These are phyloP conservation scores for Coemansia sp. DNA, from an alignment of 192 early-diverging fungal species.

Conservation along the genomic window DNA sequence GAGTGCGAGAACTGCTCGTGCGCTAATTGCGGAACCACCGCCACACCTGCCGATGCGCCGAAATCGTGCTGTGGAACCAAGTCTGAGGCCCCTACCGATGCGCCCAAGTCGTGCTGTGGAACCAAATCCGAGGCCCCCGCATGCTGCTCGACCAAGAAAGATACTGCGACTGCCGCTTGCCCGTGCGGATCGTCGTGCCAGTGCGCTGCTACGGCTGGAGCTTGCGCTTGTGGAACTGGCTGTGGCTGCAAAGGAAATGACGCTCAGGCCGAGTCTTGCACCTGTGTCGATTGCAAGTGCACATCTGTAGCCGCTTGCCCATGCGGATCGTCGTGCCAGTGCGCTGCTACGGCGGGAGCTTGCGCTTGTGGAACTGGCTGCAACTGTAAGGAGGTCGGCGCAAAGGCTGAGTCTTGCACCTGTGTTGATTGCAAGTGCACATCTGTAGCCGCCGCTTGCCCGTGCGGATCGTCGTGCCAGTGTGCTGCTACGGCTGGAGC, in stretches of 20 bases:
- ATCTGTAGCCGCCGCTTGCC: neutral
- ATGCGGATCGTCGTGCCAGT: slow-evolving; percentile 23
- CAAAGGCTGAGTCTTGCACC: slow-evolving; percentile 15
- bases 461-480: slow-evolving; percentile 22
- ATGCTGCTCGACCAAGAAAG: slow-evolving; percentile 19
- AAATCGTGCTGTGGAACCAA: slow-evolving; percentile 18
- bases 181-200: slow-evolving; percentile 22
- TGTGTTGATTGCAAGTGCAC: slow-evolving; percentile 31
- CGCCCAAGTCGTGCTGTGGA: slow-evolving; percentile 15
- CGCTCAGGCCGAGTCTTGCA: slow-evolving; percentile 18
- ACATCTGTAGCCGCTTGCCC: slow-evolving; percentile 3
- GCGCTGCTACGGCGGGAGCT: neutral
- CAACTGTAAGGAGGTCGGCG: slow-evolving; percentile 21
- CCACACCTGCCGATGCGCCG: neutral
- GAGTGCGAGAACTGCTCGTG: slow-evolving; percentile 28
- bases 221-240: slow-evolving; percentile 13
- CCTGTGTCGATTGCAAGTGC: slow-evolving; percentile 30
- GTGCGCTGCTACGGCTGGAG: slow-evolving; percentile 4
- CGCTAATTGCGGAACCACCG: neutral
- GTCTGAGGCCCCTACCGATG: slow-evolving; percentile 2
- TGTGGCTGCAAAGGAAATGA: slow-evolving; percentile 22
- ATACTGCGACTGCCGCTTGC: slow-evolving; percentile 4
- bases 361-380: slow-evolving; percentile 17
- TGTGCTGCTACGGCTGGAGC: slow-evolving; percentile 11
- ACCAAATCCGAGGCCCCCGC: slow-evolving; percentile 5